Percentiles rank a stretch among this genome's conserved stretches.
Evolutionary conservation across 2,329 filamentous ascomycete species (phyloP).

Genomic region (Penicillium sp.): DNA sequence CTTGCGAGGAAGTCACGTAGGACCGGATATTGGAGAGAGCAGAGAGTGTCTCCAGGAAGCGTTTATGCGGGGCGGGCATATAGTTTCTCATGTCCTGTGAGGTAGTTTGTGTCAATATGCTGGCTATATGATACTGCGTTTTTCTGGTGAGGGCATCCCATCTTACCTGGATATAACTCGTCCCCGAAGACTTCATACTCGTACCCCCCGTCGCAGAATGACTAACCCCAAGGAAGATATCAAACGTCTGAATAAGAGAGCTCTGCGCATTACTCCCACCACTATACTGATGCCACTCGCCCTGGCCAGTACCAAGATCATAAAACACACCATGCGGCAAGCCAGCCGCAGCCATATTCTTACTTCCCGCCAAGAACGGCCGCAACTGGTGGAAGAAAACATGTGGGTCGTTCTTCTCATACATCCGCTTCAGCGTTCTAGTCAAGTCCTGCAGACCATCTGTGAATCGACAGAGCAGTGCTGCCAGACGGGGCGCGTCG

Average conservation of each 20-base stretch:
- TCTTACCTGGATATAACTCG: slow-evolving; percentile 40
- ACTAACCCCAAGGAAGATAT: slow-evolving; percentile 58
- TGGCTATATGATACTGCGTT: slow-evolving; percentile 3
- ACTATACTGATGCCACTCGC: slow-evolving; percentile 58
- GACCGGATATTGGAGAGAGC: slow-evolving; percentile 53
- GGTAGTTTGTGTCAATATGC: slow-evolving; percentile 21
- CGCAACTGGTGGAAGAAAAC: slow-evolving; percentile 61
- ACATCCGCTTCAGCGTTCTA: slow-evolving; percentile 56
- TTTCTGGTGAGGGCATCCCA: slow-evolving; percentile 8
- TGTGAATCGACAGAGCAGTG: slow-evolving; percentile 49
- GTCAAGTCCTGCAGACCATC: slow-evolving; percentile 52
- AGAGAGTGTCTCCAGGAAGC: slow-evolving; percentile 57
- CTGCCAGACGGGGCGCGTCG: slow-evolving; percentile 46
- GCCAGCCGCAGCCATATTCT: slow-evolving; percentile 60
- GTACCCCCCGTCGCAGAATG: slow-evolving; percentile 48
- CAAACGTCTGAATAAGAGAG: slow-evolving; percentile 61
- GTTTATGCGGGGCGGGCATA: slow-evolving; percentile 60
- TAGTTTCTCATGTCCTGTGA: slow-evolving; percentile 59
- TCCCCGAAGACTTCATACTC: slow-evolving; percentile 35
- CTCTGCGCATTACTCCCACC: slow-evolving; percentile 63
- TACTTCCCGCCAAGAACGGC: slow-evolving; percentile 59
- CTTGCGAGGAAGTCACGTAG: slow-evolving; percentile 48
- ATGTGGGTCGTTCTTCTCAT: slow-evolving; percentile 56
- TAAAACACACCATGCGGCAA: slow-evolving; percentile 60
- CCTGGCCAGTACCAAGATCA: slow-evolving; percentile 56